phyloP scores from a whole-genome alignment of 148 eudicot species.

The Cornus florida region DNA sequence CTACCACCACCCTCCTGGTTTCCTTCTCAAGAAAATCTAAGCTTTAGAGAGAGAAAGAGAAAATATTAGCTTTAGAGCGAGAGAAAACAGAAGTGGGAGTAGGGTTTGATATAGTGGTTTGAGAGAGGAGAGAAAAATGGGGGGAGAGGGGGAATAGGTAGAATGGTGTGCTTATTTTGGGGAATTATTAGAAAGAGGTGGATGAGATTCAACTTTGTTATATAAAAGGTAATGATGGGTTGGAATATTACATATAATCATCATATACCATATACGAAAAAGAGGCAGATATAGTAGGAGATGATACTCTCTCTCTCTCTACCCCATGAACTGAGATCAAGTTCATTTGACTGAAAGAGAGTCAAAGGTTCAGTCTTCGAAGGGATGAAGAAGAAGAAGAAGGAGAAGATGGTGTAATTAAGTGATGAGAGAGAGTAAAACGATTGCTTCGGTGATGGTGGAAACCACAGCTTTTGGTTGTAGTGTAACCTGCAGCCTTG shows the following conservation, averaged over 20 bases:
- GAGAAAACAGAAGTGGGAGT: background rate
- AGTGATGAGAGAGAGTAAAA: background rate
- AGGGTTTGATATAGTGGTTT: conserved; percentile 1
- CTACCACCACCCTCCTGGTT: background rate
- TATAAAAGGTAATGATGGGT: background rate
- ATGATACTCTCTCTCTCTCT: background rate
- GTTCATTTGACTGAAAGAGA: background rate
- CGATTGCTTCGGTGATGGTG: background rate
- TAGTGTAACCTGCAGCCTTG: background rate
- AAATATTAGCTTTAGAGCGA: background rate
- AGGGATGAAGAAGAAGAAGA: background rate
- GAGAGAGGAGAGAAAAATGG: background rate
- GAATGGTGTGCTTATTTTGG: background rate
- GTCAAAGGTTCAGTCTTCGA: background rate
- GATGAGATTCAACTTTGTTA: background rate
- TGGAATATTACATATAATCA: background rate
- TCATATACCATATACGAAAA: background rate
- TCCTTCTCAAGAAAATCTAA: background rate
- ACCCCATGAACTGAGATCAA: background rate
- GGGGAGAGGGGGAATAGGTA: background rate
- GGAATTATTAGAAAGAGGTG: background rate
- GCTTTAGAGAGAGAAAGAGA: background rate
- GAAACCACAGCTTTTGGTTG: background rate
- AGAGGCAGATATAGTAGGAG: background rate
- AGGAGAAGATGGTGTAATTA: background rate